Evolutionary conservation across 495 filamentous ascomycete genomes (phyloP), one percentile per base, ranked within the genome.

Genomic region (Chaetomium fimeti): DNA sequence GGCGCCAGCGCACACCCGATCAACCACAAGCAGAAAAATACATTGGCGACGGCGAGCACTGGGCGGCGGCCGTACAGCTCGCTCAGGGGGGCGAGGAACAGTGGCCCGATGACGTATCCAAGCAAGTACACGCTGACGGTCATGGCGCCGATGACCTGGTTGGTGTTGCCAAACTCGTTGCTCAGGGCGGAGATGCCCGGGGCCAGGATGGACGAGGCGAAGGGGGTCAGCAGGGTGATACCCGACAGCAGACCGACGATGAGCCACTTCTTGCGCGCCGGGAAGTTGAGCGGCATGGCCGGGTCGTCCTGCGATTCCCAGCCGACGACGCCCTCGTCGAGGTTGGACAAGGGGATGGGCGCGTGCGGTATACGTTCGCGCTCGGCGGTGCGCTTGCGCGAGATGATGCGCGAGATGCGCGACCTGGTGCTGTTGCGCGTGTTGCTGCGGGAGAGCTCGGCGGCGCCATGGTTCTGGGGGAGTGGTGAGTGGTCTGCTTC

Each of bases 1-100:
- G 85, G 85, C 0, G 87, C 79, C 12, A 90, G 73, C 4, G 88
- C 89, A 67, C 88, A 89, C 1, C 87, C 88, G 32, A 91, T 87
- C 62, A 87, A 85, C 82, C 85, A 89, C 11, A 82, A 76, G 72
- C 87, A 79, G 66, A 89, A 95, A 63, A 90, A 86, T 7, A 84
- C 56, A 61, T 91, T 91, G 9, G 85, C 75, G 3, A 78, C 71
- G 28, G 85, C 84, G 25, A 91, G 75, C 13, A 92, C 81, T 7
- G 80, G 77, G 0, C 83, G 75, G 3, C 91, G 81, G 0, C 91
- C 91, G 64, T 90, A 91, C 18, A 92, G 86, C 72, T 94, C 90
- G 13, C 83, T 88, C 8, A 93, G 74, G 0, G 91, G 90, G 0
- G 87, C 87, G 1, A 91, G 74, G 51, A 91, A 81, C 2, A 81